Base-by-base conservation (phyloP, 352 stramenopile species). In the Phytophthora multivora region DNA sequence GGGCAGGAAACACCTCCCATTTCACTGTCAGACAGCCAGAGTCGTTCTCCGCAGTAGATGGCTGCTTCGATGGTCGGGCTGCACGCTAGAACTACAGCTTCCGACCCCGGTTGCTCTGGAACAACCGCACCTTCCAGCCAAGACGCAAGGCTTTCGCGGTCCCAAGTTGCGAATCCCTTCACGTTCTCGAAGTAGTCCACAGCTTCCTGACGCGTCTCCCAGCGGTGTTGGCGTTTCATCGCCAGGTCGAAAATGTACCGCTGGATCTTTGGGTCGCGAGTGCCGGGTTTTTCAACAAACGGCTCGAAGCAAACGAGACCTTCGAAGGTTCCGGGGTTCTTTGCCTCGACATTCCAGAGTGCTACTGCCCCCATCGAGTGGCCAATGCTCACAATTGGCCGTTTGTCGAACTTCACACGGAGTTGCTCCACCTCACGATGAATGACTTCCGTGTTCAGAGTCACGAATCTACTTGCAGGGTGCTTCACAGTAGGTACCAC, bases 311-410 rank as follows among this genome's bases (percentile, higher is more conserved):
- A 33, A 8, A 75, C 41, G 10, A 80, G 46, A 15, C 59, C 63
- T 12, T 71, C 50, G 42, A 80, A 80, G 11, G 63, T 75, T 8
- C 73, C 69, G 4, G 69, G 69, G 19, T 65, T 51, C 2, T 21
- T 28, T 6, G 45, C 48, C 26, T 81, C 73, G 9, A 57, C 60
- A 2, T 45, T 47, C 69, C 69, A 77, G 35, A 78, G 47, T 9
- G 63, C 51, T 31, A 49, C 35, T 1, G 59, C 69, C 16, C 73
- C 69, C 49, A 72, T 59, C 5, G 73, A 81, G 35, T 79, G 73
- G 25, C 69, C 73, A 35, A 86, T 69, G 3, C 77, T 74, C 15
- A 86, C 71, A 33, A 86, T 42, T 16, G 73, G 59, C 7, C 36
- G 18, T 28, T 54, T 16, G 1, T 19, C 40, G 35, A 49, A 42